phyloP scores from a whole-genome alignment of 2,329 filamentous ascomycete genomes.

The Parascedosporium putredinis region DNA sequence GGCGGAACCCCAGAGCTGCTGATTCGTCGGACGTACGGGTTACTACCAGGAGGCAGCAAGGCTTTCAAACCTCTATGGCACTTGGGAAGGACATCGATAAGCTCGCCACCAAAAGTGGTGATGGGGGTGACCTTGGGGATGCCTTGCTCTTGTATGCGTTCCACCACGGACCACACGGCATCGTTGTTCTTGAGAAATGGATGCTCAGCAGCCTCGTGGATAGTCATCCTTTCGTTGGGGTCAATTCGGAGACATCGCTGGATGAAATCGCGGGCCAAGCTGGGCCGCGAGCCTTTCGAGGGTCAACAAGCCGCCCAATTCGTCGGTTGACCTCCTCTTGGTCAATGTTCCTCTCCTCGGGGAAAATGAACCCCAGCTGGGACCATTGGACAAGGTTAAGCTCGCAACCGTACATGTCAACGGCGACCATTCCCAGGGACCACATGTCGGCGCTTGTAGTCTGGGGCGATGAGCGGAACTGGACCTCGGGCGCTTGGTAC shows the following conservation, averaged over 20 bases:
- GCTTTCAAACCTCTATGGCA: conserved; percentile 1
- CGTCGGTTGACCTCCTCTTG: background rate
- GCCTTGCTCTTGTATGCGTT: background rate
- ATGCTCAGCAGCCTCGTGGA: conserved; percentile 2
- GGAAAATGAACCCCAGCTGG: background rate
- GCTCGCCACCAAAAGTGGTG: conserved; percentile 2
- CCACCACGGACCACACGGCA: background rate
- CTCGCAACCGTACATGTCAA: conserved; percentile 21
- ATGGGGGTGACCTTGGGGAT: background rate
- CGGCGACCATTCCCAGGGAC: conserved; percentile 37
- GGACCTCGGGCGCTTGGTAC: conserved; percentile 32
- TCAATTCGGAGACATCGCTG: conserved; percentile 2
- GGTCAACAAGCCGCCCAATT: background rate
- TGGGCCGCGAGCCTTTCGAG: background rate
- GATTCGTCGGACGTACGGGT: background rate
- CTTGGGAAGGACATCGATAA: conserved; percentile 2
- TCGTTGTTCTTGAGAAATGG: conserved; percentile 6
- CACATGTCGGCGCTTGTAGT: conserved; percentile 38
- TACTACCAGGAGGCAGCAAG: background rate
- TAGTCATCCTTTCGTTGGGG: conserved; percentile 2
- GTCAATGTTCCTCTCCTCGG: background rate
- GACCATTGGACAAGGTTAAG: background rate
- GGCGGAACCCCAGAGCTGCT: background rate
- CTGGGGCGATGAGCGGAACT: conserved; percentile 29
- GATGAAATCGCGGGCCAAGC: background rate